Conservation (phyloP, 805 yeast genomes). For the Yamadazyma phyllophila region DNA sequence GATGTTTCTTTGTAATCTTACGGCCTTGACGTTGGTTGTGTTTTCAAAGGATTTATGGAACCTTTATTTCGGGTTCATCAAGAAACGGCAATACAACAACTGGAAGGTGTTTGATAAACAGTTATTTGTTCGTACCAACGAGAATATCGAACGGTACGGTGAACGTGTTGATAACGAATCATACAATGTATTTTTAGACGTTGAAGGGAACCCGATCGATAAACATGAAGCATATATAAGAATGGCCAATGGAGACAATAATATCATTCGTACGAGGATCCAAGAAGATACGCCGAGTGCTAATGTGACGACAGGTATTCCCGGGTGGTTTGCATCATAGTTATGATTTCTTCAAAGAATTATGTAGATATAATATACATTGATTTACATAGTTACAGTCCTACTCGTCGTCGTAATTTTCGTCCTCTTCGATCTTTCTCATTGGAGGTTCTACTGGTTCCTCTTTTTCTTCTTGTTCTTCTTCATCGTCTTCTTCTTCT, state of each 20-base stretch:
- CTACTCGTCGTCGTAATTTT: conserved; percentile 43
- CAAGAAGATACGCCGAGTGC: too few species aligned
- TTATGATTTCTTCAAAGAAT: neutral
- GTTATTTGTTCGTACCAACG: conserved; percentile 6
- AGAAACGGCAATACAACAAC: conserved; percentile 23
- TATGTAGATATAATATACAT: conserved; percentile 1
- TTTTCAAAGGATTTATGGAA: conserved; percentile 33
- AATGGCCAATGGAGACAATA: neutral
- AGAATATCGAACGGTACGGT: neutral
- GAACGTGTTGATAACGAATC: neutral
- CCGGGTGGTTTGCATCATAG: neutral
- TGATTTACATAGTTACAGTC: conserved; percentile 2
- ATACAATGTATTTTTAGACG: neutral
- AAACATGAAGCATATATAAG: neutral
- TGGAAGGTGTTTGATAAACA: neutral
- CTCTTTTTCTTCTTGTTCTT: conserved; percentile 11
- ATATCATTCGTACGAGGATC: neutral
- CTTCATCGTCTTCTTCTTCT: conserved; percentile 11
- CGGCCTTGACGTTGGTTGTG: conserved; percentile 33
- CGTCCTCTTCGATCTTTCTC: conserved; percentile 46
- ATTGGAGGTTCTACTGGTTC: conserved; percentile 44
- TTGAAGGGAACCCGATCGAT: neutral
- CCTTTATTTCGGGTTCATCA: conserved; percentile 26
- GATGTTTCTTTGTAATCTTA: conserved; percentile 28
- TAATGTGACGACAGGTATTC: neutral